phyloP scores from a whole-genome alignment of 257 asterid genomes.

The Ligustrum vulgare region DNA sequence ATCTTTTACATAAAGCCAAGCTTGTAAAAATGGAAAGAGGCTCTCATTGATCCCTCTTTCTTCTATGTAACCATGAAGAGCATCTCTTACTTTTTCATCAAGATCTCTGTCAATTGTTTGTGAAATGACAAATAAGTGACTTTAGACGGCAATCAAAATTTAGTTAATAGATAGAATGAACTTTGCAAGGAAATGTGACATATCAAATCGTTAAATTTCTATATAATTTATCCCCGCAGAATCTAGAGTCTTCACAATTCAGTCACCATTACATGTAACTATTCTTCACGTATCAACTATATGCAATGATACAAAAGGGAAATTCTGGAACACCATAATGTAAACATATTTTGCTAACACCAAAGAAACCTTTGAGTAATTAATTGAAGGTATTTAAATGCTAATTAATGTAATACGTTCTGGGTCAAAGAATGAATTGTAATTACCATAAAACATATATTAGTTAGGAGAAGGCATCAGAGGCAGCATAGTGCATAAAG shows the following conservation, averaged over 20 bases:
- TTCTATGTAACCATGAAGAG: conserved; percentile 61
- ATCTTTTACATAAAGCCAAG: conserved; percentile 98
- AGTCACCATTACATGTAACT: neutral
- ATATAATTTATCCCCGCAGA: neutral
- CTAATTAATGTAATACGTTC: neutral
- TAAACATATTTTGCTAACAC: neutral
- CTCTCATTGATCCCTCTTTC: conserved; percentile 82
- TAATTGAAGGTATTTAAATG: neutral
- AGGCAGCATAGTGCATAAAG: neutral
- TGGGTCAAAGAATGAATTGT: neutral
- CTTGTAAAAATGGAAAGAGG: conserved; percentile 86
- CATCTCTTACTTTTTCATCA: conserved; percentile 65
- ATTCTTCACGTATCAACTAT: neutral
- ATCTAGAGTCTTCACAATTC: neutral
- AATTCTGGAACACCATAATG: neutral
- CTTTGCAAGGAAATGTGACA: neutral
- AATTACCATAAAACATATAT: neutral
- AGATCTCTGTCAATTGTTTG: conserved; percentile 49
- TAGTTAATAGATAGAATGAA: neutral
- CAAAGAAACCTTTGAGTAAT: neutral
- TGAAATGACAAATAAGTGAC: conserved; percentile 1
- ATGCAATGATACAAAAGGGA: neutral
- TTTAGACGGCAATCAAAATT: conserved; percentile 9
- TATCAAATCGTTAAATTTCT: neutral
- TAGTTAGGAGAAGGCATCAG: neutral